Evolutionary conservation across 306 rosid species (phyloP), one percentile per base, ranked within the genome.

Genomic region (Corylus avellana): DNA sequence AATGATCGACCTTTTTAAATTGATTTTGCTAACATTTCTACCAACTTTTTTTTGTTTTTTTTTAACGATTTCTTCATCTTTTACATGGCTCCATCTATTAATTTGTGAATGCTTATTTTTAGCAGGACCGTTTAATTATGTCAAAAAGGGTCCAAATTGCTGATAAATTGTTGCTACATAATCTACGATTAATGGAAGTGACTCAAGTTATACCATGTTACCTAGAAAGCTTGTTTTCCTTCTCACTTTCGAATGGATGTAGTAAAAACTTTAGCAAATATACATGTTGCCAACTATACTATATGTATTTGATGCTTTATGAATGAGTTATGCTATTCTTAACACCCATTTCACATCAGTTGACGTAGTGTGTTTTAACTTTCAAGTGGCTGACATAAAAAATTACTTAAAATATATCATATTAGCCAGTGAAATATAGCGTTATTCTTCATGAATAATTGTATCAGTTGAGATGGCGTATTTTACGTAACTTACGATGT

Each of bases 1-100:
- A 77, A 37, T 16, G 42, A 77, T n/a, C 90, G 72, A 55, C 86
- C 84, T 7, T 70, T 48, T 39, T 84, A 67, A 70, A 8, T 13
- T 20, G 1, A 12, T 12, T 59, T 53, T 5, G n/a, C 57, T 53
- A 3, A 53, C 57, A 7, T 53, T 53, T 53, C 20, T 18, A 1
- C 57, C 57, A 0, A 42, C 8, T 12, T 1, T 18, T 25, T 4
- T 44, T 12, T 29, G 18, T 48, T 9, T 32, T n/a, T 14, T 32
- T 2, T 8, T 29, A 6, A 6, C 12, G 32, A 9, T 10, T 35
- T 63, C 8, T 18, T 35, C 11, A 17, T 27, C 25, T 8, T 53
- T 35, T 25, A 11, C 66, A 25, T 42, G 39, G 12, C 37, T 59
- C 29, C 7, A 59, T 12, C 8, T 59, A 22, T 59, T 59, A 1